These are phyloP conservation scores for Malassezia japonica DNA, from an alignment of 1,284 basidiomycete genomes.

Conservation along the genomic window DNA sequence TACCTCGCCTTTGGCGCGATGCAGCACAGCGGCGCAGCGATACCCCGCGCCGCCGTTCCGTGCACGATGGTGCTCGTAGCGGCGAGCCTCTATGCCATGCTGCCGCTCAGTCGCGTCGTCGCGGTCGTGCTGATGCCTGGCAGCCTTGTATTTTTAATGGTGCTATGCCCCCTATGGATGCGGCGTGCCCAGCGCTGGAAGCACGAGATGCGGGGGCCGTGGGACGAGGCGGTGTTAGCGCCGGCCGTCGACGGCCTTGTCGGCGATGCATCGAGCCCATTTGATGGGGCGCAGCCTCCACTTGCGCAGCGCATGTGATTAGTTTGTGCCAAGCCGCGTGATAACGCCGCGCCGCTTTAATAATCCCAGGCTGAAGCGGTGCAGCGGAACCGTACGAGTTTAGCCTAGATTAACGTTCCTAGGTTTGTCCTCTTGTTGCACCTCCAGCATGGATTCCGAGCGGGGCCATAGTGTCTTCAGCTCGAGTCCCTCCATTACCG, in stretches of 20 bases:
- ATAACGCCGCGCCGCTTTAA: no score
- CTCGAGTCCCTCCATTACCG: background rate
- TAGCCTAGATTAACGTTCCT: no score
- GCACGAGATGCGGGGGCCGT: conserved; percentile 15
- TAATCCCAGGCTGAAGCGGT: no score
- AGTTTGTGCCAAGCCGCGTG: no score
- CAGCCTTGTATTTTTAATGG: background rate
- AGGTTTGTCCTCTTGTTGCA: no score
- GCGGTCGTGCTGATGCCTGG: conserved; percentile 1
- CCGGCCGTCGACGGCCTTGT: background rate
- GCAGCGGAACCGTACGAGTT: no score
- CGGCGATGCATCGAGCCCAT: no score
- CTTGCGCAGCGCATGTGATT: no score
- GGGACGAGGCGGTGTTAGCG: conserved; percentile 14
- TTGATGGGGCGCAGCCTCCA: no score
- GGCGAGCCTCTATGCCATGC: conserved; percentile 1
- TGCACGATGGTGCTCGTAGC: background rate
- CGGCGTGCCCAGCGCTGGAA: conserved; percentile 15
- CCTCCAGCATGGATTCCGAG: background rate
- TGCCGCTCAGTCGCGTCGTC: conserved; percentile 2
- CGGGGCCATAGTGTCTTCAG: background rate
- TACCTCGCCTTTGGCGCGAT: background rate
- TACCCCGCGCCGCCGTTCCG: conserved; percentile 3
- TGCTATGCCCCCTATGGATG: conserved; percentile 15
- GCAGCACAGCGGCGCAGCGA: background rate